Base-by-base conservation (phyloP, 2,329 filamentous ascomycete species). In the Scytalidium sp. region DNA sequence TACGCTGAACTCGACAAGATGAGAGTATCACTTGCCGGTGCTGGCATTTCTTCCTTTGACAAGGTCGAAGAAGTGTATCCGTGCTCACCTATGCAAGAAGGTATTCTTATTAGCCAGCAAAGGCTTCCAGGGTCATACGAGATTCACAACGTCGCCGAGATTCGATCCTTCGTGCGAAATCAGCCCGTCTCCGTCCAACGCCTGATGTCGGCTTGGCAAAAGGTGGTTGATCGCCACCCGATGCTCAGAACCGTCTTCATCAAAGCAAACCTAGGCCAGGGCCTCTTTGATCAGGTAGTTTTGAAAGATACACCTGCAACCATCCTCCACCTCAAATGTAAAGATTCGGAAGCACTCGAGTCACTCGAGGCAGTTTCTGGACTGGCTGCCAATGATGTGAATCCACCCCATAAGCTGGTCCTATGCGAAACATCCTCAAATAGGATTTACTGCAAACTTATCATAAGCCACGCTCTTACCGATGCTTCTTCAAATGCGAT, bases 381-480 rank as follows among this genome's bases (percentile, higher is more conserved):
- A 25, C 13, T 27, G 5, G 43, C 19, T 19, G 25, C 15, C 43
- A 45, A n/a, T 3, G 20, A 43, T 9, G 13, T 27, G 10, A 25
- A 49, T n/a, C 69, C 73, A 3, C 69, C 73, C 23, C 75, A 78
- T 58, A 66, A 68, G 3, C 67, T 78, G 41, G 72, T 67, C 1
- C 67, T 77, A 25, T 73, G 71, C 48, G 64, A 70, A 48, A 75
- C 72, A 1, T 58, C 60, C 3, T 55, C 58, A 2, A 62, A 63
- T 13, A 66, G 63, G 27, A 49, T 74, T 0, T 76, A 72, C 57
- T 68, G 70, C 17, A 72, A 70, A 32, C 60, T 78, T 13, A 73
- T 78, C 47, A 58, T 77, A 8, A 75, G 70, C 46, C 74, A 77
- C 52, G 71, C 69, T 3, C 70, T 74, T n/a, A 73, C 72, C 59